Evolutionary conservation across 2,329 filamentous ascomycete species (phyloP).

Genomic region (Alternaria solani): DNA sequence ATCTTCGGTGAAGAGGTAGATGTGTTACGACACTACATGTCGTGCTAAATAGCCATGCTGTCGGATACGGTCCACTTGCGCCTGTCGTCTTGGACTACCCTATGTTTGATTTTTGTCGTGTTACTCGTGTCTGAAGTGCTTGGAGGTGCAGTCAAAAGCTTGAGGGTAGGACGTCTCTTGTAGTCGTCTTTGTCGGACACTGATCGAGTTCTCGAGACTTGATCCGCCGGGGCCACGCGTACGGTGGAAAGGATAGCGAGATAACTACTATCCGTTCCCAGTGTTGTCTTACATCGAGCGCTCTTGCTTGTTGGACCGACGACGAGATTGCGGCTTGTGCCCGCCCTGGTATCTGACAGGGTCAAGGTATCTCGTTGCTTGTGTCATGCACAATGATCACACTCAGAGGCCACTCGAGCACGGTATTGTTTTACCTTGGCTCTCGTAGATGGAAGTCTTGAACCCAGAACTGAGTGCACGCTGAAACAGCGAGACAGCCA

Average conservation of each 20-base stretch:
- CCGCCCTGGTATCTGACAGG: not conserved
- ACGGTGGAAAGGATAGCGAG: not conserved
- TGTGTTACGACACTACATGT: slow-evolving; percentile 5
- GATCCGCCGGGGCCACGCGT: not conserved
- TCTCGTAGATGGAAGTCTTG: not conserved
- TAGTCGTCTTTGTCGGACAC: not conserved
- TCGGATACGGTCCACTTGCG: not conserved
- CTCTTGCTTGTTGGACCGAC: not conserved
- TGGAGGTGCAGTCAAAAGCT: not conserved
- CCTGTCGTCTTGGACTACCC: not conserved
- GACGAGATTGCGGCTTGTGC: not conserved
- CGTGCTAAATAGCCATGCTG: not conserved
- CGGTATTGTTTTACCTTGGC: not conserved
- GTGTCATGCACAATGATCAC: not conserved
- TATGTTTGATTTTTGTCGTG: not conserved
- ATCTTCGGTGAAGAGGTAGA: not conserved
- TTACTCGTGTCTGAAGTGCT: not conserved
- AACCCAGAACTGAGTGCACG: slow-evolving; percentile 10
- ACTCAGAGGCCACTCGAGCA: not conserved
- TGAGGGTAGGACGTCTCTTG: not conserved
- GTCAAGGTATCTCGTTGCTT: not conserved
- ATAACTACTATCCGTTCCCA: not conserved
- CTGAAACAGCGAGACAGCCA: not conserved
- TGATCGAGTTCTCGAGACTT: not conserved
- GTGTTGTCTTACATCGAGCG: not conserved